A percentile compares a stretch with the other conserved stretches of the same genome.
Evolutionary conservation across 2,329 filamentous ascomycete genomes (phyloP).

Genomic region (Diaporthe sp.): DNA sequence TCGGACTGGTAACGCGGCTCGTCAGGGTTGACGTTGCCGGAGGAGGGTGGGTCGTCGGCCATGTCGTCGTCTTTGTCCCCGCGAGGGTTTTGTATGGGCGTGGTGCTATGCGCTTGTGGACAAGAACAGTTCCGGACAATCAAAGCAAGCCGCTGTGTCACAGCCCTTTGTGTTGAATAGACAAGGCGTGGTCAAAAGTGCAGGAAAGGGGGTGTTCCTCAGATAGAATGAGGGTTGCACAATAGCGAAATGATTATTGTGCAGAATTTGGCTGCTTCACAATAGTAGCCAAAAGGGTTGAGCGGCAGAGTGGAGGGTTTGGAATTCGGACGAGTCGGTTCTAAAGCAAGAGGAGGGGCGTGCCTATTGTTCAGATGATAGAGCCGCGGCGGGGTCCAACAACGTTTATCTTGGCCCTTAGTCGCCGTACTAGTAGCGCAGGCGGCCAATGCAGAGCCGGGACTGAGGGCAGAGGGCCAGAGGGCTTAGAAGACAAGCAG

Average conservation of each 20-base stretch:
- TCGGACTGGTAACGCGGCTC: slow-evolving; percentile 48
- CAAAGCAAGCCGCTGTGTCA: slow-evolving; percentile 15
- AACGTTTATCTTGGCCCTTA: slow-evolving; percentile 14
- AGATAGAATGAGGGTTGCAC: slow-evolving; percentile 13
- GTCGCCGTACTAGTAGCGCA: slow-evolving; percentile 1
- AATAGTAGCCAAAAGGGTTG: slow-evolving; percentile 25
- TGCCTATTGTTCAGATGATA: slow-evolving; percentile 29
- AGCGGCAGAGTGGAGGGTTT: slow-evolving; percentile 16
- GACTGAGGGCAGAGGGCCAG: not conserved
- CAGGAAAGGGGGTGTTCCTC: slow-evolving; percentile 3
- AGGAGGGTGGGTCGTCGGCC: slow-evolving; percentile 32
- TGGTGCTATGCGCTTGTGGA: slow-evolving; percentile 2
- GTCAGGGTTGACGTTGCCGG: slow-evolving; percentile 48
- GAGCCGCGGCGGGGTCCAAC: slow-evolving; percentile 28
- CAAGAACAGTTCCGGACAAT: slow-evolving; percentile 11
- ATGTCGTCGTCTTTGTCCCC: slow-evolving; percentile 29
- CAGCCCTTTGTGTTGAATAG: slow-evolving; percentile 25
- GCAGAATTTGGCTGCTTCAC: slow-evolving; percentile 28
- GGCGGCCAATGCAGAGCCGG: slow-evolving; percentile 10
- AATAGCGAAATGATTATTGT: slow-evolving; percentile 18
- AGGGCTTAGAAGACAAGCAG: not conserved
- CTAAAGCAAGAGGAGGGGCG: slow-evolving; percentile 22
- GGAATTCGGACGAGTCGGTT: slow-evolving; percentile 20
- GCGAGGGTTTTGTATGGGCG: slow-evolving; percentile 19
- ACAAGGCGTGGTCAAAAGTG: slow-evolving; percentile 8